These are phyloP conservation scores for Sclerotinia subarctica DNA, from an alignment of 2,329 filamentous ascomycete species.

Conservation along the genomic window DNA sequence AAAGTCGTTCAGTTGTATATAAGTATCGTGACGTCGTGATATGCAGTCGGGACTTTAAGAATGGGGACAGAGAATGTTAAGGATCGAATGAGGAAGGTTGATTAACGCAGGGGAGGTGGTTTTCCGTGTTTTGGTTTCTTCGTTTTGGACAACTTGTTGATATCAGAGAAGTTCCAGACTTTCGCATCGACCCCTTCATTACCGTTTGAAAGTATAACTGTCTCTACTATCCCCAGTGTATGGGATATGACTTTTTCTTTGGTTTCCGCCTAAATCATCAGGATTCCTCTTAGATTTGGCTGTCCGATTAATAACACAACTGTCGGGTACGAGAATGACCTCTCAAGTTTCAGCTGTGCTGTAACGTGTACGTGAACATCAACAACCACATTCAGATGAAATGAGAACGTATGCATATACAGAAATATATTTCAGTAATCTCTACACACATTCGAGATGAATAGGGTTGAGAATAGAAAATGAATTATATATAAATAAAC, in stretches of 20 bases:
- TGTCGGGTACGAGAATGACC: not conserved
- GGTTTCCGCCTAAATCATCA: not conserved
- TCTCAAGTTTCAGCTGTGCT: slow-evolving; percentile 3
- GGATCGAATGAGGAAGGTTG: slow-evolving; percentile 7
- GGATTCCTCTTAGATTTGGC: not conserved
- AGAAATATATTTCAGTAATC: not conserved
- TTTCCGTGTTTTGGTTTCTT: not conserved
- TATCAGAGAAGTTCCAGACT: not conserved
- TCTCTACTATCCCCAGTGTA: not conserved
- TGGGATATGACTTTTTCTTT: not conserved
- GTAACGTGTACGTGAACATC: slow-evolving; percentile 14
- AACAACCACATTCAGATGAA: slow-evolving; percentile 1
- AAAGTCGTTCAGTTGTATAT: not conserved
- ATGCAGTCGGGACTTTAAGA: not conserved
- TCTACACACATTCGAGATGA: not conserved
- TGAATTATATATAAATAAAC: not conserved
- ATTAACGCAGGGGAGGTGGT: not conserved
- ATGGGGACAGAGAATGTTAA: not conserved
- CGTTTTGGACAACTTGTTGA: slow-evolving; percentile 1
- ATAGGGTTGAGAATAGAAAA: not conserved
- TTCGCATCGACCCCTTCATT: slow-evolving; percentile 12
- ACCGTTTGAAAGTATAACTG: not conserved
- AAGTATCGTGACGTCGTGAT: slow-evolving; percentile 14
- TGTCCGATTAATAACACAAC: not conserved
- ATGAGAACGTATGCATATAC: not conserved